A percentile compares a stretch with the other conserved stretches of the same genome.
These are phyloP conservation scores for Leptographium wingfieldii DNA, from an alignment of 2,329 filamentous ascomycete genomes.

Conservation along the genomic window DNA sequence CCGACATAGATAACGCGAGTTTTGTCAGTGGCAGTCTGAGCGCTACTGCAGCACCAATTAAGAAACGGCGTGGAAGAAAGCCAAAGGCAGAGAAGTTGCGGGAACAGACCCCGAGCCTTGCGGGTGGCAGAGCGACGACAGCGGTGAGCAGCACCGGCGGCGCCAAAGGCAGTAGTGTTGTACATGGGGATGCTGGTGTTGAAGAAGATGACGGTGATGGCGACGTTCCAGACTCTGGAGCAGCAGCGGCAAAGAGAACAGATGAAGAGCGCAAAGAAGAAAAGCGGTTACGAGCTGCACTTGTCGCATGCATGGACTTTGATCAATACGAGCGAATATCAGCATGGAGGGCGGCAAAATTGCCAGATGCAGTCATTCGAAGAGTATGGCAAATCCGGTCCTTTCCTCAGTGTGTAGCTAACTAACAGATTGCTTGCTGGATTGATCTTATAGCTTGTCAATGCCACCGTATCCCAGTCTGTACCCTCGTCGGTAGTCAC, in stretches of 20 bases:
- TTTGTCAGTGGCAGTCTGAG: constrained; percentile 48
- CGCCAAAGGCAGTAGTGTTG: constrained; percentile 13
- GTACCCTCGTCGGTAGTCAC: constrained; percentile 62
- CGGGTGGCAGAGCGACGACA: constrained; percentile 32
- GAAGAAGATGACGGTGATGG: constrained; percentile 34
- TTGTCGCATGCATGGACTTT: constrained; percentile 52
- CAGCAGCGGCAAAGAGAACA: constrained; percentile 20
- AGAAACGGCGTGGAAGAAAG: constrained; percentile 51
- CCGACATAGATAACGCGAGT: constrained; percentile 49
- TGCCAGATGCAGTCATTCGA: constrained; percentile 57
- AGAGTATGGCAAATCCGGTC: constrained; percentile 32
- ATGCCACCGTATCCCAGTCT: constrained; percentile 69
- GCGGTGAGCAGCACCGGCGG: constrained; percentile 29
- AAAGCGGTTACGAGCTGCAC: constrained; percentile 47
- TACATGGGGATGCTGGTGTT: constrained; percentile 23
- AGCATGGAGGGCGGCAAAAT: constrained; percentile 54
- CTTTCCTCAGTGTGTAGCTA: background rate
- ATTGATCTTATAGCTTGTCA: constrained; percentile 46
- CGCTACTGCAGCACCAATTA: constrained; percentile 25
- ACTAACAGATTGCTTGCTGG: background rate
- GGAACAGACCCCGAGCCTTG: constrained; percentile 25
- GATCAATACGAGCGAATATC: constrained; percentile 59
- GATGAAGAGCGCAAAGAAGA: constrained; percentile 52
- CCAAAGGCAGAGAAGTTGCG: constrained; percentile 39
- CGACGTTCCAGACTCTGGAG: constrained; percentile 17